A percentile compares a stretch with the other conserved stretches of the same genome.
phyloP scores from a whole-genome alignment of 148 eudicot species.

The Rhododendron griersonianum region DNA sequence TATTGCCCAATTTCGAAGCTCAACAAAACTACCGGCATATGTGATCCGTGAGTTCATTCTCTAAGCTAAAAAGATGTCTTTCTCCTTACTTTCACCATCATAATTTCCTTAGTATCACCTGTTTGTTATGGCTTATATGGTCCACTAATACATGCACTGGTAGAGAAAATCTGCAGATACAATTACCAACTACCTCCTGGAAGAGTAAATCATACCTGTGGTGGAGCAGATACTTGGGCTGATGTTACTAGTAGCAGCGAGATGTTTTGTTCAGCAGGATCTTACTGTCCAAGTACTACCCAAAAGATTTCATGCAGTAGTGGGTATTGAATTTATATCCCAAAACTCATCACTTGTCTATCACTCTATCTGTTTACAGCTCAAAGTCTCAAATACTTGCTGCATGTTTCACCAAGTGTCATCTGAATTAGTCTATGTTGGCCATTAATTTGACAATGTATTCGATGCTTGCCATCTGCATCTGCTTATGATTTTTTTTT shows the following conservation, averaged over 20 bases:
- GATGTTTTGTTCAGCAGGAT: slow-evolving; percentile 80
- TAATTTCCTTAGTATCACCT: background rate
- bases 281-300: slow-evolving; percentile 73
- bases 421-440: background rate
- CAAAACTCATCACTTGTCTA: slow-evolving; percentile 7
- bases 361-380: background rate
- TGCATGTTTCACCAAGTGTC: background rate
- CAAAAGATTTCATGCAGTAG: slow-evolving; percentile 43
- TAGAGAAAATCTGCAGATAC: slow-evolving; percentile 53
- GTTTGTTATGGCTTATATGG: slow-evolving; percentile 17
- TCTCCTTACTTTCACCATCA: background rate
- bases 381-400: background rate
- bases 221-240: slow-evolving; percentile 92
- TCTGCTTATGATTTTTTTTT: slow-evolving; percentile 8
- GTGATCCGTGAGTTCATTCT: slow-evolving; percentile 82
- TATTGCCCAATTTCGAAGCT: slow-evolving; percentile 77
- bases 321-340: slow-evolving; percentile 51
- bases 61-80: background rate
- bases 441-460: background rate
- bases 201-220: slow-evolving; percentile 70
- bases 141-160: slow-evolving; percentile 18
- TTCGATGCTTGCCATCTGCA: slow-evolving; percentile 1
- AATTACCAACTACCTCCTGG: slow-evolving; percentile 82
- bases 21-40: slow-evolving; percentile 65
- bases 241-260: slow-evolving; percentile 51